Conservation (phyloP, 164 flowering plant species). For the Tinospora cordifolia region DNA sequence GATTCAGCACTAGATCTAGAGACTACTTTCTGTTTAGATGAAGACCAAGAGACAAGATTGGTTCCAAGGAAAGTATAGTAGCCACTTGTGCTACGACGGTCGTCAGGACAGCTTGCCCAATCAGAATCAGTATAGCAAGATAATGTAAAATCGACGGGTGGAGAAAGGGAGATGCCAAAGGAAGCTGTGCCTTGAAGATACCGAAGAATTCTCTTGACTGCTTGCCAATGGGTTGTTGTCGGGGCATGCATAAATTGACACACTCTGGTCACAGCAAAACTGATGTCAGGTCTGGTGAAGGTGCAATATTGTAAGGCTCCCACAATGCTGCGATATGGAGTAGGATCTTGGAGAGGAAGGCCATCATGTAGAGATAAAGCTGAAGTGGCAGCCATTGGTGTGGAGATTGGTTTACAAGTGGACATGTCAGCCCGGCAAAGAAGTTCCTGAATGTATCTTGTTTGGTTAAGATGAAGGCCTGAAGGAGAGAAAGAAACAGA, state of each 20-base stretch:
- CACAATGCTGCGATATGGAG: background rate
- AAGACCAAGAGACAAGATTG: background rate
- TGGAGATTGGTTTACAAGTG: background rate
- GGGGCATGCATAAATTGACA: constrained; percentile 2
- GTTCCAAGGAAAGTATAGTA: background rate
- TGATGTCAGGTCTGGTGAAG: background rate
- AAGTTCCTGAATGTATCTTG: too few species aligned
- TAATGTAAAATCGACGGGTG: background rate
- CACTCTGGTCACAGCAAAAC: background rate
- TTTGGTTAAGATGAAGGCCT: too few species aligned
- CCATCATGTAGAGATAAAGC: background rate
- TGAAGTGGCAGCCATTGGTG: background rate
- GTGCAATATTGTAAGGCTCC: background rate
- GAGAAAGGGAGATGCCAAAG: background rate
- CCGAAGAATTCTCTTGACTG: background rate
- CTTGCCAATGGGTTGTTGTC: background rate
- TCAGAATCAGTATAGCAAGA: background rate
- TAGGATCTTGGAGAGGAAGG: background rate
- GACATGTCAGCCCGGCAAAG: background rate
- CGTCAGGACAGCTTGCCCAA: background rate
- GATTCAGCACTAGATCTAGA: background rate
- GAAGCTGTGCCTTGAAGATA: background rate
- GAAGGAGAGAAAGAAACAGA: too few species aligned
- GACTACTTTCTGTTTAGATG: background rate
- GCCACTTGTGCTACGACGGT: background rate